Evolutionary conservation across 2,329 filamentous ascomycete genomes (phyloP).

Genomic region (Aspergillus japonicus): DNA sequence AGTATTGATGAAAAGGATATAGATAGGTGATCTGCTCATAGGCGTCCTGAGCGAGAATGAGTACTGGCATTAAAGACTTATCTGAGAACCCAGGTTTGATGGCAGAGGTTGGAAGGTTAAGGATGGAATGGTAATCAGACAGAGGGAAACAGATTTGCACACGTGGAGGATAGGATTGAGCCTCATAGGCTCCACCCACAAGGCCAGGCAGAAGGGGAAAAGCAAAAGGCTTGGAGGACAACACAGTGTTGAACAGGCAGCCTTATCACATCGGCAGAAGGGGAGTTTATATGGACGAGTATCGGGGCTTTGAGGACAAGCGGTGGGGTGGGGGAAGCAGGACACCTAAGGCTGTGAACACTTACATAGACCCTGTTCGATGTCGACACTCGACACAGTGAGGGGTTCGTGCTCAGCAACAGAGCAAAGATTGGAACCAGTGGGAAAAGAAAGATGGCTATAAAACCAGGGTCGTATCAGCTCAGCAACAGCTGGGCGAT

Average conservation of each 20-base stretch:
- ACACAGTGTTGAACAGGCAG: slow-evolving; percentile 5
- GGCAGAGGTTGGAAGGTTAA: too few species aligned
- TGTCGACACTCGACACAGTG: slow-evolving; percentile 3
- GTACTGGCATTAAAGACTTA: neutral
- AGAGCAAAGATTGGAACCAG: neutral
- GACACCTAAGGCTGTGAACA: slow-evolving; percentile 5
- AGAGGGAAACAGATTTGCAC: neutral
- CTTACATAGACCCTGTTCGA: slow-evolving; percentile 3
- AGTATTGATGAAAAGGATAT: neutral
- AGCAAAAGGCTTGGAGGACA: slow-evolving; percentile 9
- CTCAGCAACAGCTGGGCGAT: neutral
- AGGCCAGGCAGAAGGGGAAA: slow-evolving; percentile 4
- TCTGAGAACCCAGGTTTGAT: neutral
- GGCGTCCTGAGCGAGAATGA: neutral
- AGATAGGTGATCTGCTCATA: neutral
- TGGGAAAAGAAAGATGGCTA: neutral
- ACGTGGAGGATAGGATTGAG: neutral
- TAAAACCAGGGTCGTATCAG: neutral
- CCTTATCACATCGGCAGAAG: slow-evolving; percentile 9
- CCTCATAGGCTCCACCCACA: neutral
- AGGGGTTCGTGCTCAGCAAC: slow-evolving; percentile 8
- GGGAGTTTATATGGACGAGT: slow-evolving; percentile 5
- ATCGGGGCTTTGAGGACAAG: neutral
- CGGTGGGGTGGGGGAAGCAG: neutral
- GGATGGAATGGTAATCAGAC: neutral